Percentiles rank a stretch among this genome's conserved stretches.
Conservation (phyloP, 352 stramenopile genomes). For the Globisporangium acanthophoron region DNA sequence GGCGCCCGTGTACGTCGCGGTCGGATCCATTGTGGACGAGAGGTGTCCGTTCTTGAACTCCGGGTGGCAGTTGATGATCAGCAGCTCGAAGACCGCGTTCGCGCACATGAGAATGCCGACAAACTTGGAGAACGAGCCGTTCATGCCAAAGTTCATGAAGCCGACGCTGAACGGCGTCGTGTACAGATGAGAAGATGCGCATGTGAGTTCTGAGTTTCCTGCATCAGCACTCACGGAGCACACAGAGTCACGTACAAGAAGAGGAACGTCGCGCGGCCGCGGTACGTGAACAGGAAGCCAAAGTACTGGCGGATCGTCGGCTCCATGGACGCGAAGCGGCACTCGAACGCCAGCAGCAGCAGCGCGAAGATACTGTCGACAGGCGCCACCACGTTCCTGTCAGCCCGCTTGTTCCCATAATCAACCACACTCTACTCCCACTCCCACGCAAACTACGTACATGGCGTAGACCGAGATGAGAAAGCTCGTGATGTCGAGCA, state of each 20-base stretch:
- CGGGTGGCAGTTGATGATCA: conserved; percentile 83
- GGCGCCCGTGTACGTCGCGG: conserved; percentile 53
- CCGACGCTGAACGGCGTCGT: conserved; percentile 32
- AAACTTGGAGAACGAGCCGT: conserved; percentile 57
- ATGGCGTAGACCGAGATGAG: conserved; percentile 85
- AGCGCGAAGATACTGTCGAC: conserved; percentile 69
- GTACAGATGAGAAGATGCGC: neutral
- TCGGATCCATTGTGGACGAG: conserved; percentile 73
- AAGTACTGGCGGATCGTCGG: conserved; percentile 81
- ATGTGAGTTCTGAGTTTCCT: neutral
- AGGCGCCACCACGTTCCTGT: neutral
- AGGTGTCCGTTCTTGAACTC: conserved; percentile 77
- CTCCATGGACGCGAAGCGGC: conserved; percentile 85
- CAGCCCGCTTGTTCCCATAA: neutral
- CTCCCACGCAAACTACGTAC: conserved; percentile 24
- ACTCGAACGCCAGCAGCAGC: conserved; percentile 81
- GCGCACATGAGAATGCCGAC: conserved; percentile 75
- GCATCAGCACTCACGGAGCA: neutral
- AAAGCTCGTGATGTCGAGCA: conserved; percentile 85
- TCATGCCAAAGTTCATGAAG: conserved; percentile 88
- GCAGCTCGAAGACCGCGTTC: conserved; percentile 67
- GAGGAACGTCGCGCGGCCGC: conserved; percentile 77
- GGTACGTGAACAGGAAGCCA: conserved; percentile 87
- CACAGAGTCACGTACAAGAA: conserved; percentile 40
- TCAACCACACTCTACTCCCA: too few relatives aligned